Evolutionary conservation across 2,329 filamentous ascomycete species (phyloP), one percentile per base, ranked within the genome.

Genomic region (Aspergillus novofumigatus): DNA sequence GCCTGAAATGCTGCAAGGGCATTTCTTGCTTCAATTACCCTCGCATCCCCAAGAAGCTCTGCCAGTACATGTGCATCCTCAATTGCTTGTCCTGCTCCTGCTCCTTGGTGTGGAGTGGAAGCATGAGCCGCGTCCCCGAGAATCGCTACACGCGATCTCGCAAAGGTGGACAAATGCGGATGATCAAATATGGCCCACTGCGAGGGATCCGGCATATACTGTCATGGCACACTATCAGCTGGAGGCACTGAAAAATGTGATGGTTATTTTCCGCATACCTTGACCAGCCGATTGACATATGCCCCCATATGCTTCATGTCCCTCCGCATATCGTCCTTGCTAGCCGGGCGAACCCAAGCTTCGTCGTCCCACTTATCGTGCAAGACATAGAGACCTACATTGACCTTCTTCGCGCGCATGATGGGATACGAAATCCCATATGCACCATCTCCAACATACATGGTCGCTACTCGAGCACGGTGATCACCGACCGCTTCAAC

Each of bases 1-100:
- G 77, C 77, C n/a, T 71, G 70, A 49, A 86, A 83, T 0, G 75
- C 83, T 0, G 71, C 72, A 5, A 75, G 68, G 0, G 81, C 66
- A 7, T 80, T 74, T 0, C 63, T 56, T 0, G 62, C 58, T 0
- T 59, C 68, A 0, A 60, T 56, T 2, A 78, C 71, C 6, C 62
- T 57, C 2, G 55, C 4, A 35, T 80, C 73, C 0, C 75, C 77
- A 0, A 86, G 70, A 0, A 86, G 65, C 3, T 77, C 73, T 0
- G 78, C 75, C 1, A 75, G 60, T 1, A 75, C 70, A 26, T 69
- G 65, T 0, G 72, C 70, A 57, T 76, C 73, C 52, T 77, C 75
- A 20, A 76, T 70, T 2, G 70, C 74, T 52, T 71, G 68, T 0
- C 75, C 73, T 3, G 74, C 74, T 0, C 75, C 75, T 2, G 72